phyloP scores from a whole-genome alignment of 2,329 filamentous ascomycete species.

The Hypoxylon sp. region DNA sequence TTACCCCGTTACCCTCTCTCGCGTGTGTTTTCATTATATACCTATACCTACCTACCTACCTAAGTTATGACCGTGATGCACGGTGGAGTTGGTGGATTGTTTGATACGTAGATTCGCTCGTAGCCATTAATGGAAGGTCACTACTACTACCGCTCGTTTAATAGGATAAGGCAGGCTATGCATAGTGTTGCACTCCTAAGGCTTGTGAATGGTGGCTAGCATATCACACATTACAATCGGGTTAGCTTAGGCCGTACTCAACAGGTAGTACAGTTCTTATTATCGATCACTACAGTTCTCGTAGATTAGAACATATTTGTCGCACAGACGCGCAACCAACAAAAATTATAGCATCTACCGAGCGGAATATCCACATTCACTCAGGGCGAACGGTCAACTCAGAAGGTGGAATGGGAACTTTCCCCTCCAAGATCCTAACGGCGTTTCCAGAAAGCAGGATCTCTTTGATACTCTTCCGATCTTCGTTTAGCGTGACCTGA shows the following conservation, averaged over 20 bases:
- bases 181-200: too few relatives aligned
- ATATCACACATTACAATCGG: too few relatives aligned
- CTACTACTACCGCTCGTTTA: conserved; percentile 1
- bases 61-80: conserved; percentile 27
- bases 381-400: conserved; percentile 3
- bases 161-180: background rate
- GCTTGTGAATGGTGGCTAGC: background rate
- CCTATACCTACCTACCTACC: too few relatives aligned
- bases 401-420: conserved; percentile 34
- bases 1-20: conserved; percentile 8
- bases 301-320: background rate
- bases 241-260: too few relatives aligned
- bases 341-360: background rate
- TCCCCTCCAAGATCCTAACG: conserved; percentile 40
- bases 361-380: background rate
- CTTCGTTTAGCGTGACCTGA: conserved; percentile 53
- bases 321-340: background rate
- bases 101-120: conserved; percentile 11
- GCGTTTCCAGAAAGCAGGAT: conserved; percentile 40
- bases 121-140: conserved; percentile 11
- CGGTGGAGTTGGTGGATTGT: conserved; percentile 22
- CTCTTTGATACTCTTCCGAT: conserved; percentile 24
- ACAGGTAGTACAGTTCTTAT: too few relatives aligned
- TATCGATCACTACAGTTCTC: too few relatives aligned
- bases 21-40: conserved; percentile 23